Base-by-base conservation (phyloP, 495 filamentous ascomycete species). In the Tuber magnatum region DNA sequence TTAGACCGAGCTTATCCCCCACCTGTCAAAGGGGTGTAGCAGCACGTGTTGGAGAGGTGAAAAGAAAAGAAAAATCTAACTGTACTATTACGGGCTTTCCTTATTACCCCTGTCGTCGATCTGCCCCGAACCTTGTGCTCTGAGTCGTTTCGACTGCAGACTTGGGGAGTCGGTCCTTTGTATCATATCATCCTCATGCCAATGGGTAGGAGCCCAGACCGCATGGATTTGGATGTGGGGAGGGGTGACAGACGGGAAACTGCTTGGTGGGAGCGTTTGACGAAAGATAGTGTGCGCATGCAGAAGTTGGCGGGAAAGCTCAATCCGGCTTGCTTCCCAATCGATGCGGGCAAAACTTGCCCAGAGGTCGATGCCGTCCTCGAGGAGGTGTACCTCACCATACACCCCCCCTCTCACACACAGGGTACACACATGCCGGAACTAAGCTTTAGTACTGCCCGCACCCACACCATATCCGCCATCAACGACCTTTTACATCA, bases 121-220 rank as follows among this genome's bases (percentile, higher is more conserved):
- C 56, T 35, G 14, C 16, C 51, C 51, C 56, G 56, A 35, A 65
- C 56, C 56, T 32, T 65, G 56, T 65, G 28, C 14, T n/a, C n/a
- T 65, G 56, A 65, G 56, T 65, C 56, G 56, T 65, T 65, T 8
- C 56, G 56, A 65, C 56, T 65, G 56, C 56, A 65, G 56, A 35
- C 3, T 20, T 35, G 56, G 56, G 56, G 14, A 65, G 28, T 35
- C 56, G 56, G 56, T 32, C 56, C 56, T 65, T 65, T 65, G 32
- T 65, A 65, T 35, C 56, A 35, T 35, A 65, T 28, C 56, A 65
- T 65, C 56, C 28, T 20, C 56, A 65, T 35, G 5, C 56, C 56
- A 65, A 65, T 65, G 56, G 56, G 18, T 65, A 28, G 1, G 35
- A 65, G 28, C 56, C 28, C 56, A 65, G 56, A 65, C n/a, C 28